phyloP scores from a whole-genome alignment of 2,329 filamentous ascomycete genomes.

The Tolypocladium tundrense region DNA sequence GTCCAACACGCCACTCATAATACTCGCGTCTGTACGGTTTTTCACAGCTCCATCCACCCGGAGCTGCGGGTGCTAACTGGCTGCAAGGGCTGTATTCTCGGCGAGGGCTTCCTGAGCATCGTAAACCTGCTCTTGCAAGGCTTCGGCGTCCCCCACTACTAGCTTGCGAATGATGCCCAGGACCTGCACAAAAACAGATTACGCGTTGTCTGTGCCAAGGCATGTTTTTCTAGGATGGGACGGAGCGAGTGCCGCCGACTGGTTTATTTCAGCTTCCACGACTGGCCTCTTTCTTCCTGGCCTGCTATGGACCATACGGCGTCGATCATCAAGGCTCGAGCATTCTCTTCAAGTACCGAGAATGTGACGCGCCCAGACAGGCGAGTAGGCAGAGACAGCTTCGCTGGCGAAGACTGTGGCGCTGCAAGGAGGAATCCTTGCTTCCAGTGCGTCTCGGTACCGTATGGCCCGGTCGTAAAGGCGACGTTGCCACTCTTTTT shows the following conservation, averaged over 20 bases:
- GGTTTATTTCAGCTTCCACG: conserved; percentile 38
- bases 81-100: conserved; percentile 69
- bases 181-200: not conserved
- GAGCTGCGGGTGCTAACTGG: conserved; percentile 3
- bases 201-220: not conserved
- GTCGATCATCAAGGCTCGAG: conserved; percentile 56
- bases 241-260: not conserved
- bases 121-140: conserved; percentile 78
- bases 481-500: conserved; percentile 54
- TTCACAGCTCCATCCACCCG: not conserved
- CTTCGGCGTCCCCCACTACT: conserved; percentile 63
- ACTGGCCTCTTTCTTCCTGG: conserved; percentile 31
- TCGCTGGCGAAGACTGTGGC: conserved; percentile 34
- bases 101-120: conserved; percentile 87
- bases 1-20: conserved; percentile 68
- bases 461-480: conserved; percentile 77
- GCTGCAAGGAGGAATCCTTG: conserved; percentile 69
- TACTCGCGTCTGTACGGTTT: conserved; percentile 60
- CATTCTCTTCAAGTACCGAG: conserved; percentile 56
- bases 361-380: conserved; percentile 62
- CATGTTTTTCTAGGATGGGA: not conserved
- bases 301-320: conserved; percentile 48
- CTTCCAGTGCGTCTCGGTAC: conserved; percentile 80
- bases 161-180: conserved; percentile 2
- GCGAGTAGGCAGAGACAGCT: conserved; percentile 42